These are phyloP conservation scores for Leccinum fallax DNA, from an alignment of 1,284 basidiomycete genomes.

Conservation along the genomic window DNA sequence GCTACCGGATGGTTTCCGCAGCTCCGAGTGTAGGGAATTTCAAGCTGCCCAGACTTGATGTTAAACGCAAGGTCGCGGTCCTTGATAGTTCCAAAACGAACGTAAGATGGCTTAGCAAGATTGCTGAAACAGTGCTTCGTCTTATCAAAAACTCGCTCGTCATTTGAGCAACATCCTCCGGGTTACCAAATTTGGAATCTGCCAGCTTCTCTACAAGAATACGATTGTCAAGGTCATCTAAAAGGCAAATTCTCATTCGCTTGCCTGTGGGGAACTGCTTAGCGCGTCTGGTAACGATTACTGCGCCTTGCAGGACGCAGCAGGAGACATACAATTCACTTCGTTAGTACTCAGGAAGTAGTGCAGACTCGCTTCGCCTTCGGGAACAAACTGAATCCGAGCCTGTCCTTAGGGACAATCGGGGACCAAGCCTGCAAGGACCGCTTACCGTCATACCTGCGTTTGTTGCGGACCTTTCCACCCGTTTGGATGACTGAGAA, in stretches of 20 bases:
- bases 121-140: slow-evolving; percentile 44
- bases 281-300: slow-evolving; percentile 40
- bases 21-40: slow-evolving; percentile 21
- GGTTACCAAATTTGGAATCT: slow-evolving; percentile 38
- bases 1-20: too few species aligned
- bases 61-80: slow-evolving; percentile 39
- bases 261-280: slow-evolving; percentile 34
- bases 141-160: slow-evolving; percentile 40
- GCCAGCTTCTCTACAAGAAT: slow-evolving; percentile 34
- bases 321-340: slow-evolving; percentile 29
- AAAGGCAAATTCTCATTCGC: background rate
- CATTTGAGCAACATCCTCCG: slow-evolving; percentile 40
- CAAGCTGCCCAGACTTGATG: slow-evolving; percentile 45
- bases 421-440: slow-evolving; percentile 38
- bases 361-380: slow-evolving; percentile 55
- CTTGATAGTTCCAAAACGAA: slow-evolving; percentile 44
- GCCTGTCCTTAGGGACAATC: slow-evolving; percentile 39
- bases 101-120: slow-evolving; percentile 37
- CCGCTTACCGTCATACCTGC: slow-evolving; percentile 40
- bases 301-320: slow-evolving; percentile 31
- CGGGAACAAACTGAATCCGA: slow-evolving; percentile 49
- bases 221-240: background rate
- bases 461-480: slow-evolving; percentile 45
- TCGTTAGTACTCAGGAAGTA: slow-evolving; percentile 43
- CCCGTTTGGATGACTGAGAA: slow-evolving; percentile 45